phyloP scores from a whole-genome alignment of 2,329 filamentous ascomycete species.

The Sporothrix protearum region DNA sequence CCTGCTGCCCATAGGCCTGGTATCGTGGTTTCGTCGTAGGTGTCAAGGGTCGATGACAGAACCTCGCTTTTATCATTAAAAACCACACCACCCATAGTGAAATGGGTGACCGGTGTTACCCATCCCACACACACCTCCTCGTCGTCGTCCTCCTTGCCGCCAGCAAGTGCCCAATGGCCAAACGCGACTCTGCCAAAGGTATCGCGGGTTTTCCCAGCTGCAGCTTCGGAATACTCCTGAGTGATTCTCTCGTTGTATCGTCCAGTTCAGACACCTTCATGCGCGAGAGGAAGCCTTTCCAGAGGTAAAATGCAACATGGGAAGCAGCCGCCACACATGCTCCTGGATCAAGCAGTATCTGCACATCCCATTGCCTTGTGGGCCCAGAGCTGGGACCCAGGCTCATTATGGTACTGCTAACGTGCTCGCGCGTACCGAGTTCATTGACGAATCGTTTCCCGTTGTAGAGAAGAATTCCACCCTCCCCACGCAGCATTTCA shows the following conservation, averaged over 20 bases:
- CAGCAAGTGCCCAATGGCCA: slow-evolving; percentile 77
- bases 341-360: slow-evolving; percentile 95
- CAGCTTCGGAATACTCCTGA: slow-evolving; percentile 92
- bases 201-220: slow-evolving; percentile 93
- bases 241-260: slow-evolving; percentile 81
- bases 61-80: slow-evolving; percentile 97
- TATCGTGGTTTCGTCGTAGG: slow-evolving; percentile 74
- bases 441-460: slow-evolving; percentile 97
- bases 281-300: slow-evolving; percentile 98
- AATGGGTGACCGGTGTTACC: slow-evolving; percentile 98
- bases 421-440: slow-evolving; percentile 96
- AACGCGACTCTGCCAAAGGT: slow-evolving; percentile 97
- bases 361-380: slow-evolving; percentile 72
- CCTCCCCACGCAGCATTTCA: slow-evolving; percentile 96
- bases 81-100: slow-evolving; percentile 99
- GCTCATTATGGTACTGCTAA: slow-evolving; percentile 83
- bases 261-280: slow-evolving; percentile 89
- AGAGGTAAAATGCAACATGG: slow-evolving; percentile 98
- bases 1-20: slow-evolving; percentile 94
- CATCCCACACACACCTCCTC: slow-evolving; percentile 77
- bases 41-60: slow-evolving; percentile 58
- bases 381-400: background rate
- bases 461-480: slow-evolving; percentile 85
- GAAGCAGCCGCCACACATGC: slow-evolving; percentile 96
- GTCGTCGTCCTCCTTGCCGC: slow-evolving; percentile 58